Evolutionary conservation across 2,329 filamentous ascomycete species (phyloP), one percentile per base, ranked within the genome.

Genomic region (Myriosclerotinia duriaeana): DNA sequence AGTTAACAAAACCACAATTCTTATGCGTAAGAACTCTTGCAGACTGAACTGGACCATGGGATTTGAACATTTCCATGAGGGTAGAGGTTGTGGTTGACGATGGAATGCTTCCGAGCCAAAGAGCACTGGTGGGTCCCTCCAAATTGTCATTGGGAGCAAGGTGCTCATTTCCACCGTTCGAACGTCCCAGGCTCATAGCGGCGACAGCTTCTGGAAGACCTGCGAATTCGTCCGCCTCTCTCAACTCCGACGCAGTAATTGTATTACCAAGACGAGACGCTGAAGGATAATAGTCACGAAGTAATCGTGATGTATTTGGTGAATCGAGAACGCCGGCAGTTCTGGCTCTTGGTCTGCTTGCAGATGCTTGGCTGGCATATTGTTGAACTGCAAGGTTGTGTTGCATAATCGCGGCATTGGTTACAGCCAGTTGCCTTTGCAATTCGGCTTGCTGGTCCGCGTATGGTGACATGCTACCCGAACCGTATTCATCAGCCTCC

Each of bases 1-100:
- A 99, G 78, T 99, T 99, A 76, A 99, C 94, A 73, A 99, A 99
- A 3, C 94, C 95, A 77, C 95, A 99, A 79, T 97, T 98, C 84
- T 99, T 99, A 82, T 99, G 93, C 0, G 95, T 98, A 69, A 99
- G 83, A 5, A 99, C 95, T 70, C 95, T 87, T 38, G 92, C 94
- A 4, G 94, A 97, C 71, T 95, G 85, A 70, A 99, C 97, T 3
- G 90, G 85, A 12, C 95, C 95, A 72, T 95, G 96, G n/a, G 89
- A 85, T 77, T 92, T 91, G 81, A 99, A 99, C 80, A 98, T 97
- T 71, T 96, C 93, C 66, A 92, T 92, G 68, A 99, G 81, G 0
- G 95, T 98, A 1, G 94, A 96, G 14, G 95, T 93, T 0, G 95
- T 99, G 2, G 95, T 99, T 2, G 95, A 98, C 5, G 94, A 93